These are phyloP conservation scores for Sinapis alba DNA, from an alignment of 441 rosid genomes.

Conservation along the genomic window DNA sequence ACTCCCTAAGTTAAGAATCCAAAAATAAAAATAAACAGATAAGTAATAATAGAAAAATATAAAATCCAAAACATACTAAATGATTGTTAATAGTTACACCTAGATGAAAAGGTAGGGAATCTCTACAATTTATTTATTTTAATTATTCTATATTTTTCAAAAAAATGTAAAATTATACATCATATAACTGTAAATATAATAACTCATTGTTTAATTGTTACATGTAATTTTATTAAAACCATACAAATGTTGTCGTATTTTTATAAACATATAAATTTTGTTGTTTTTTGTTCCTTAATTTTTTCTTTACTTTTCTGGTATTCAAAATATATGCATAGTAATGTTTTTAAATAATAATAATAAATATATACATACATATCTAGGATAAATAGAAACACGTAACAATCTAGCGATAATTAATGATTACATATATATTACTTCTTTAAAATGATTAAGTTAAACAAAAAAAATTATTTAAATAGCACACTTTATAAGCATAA, in stretches of 20 bases:
- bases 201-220: too few relatives aligned
- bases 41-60: not conserved
- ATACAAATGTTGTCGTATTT: not conserved
- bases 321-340: not conserved
- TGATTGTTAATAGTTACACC: not conserved
- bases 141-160: not conserved
- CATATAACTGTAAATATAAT: not conserved
- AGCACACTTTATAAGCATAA: not conserved
- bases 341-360: not conserved
- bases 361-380: not conserved
- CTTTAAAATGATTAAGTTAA: not conserved
- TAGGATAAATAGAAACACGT: not conserved
- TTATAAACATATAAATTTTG: not conserved
- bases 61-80: not conserved
- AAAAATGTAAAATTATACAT: not conserved
- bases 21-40: too few relatives aligned
- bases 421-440: not conserved
- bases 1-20: not conserved
- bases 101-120: not conserved
- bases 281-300: not conserved
- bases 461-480: not conserved
- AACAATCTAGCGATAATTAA: not conserved
- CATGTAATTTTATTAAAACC: not conserved
- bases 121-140: not conserved
- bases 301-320: not conserved